Conservation (phyloP, 169 alveolate genomes). For the Perkinsus chesapeaki region DNA sequence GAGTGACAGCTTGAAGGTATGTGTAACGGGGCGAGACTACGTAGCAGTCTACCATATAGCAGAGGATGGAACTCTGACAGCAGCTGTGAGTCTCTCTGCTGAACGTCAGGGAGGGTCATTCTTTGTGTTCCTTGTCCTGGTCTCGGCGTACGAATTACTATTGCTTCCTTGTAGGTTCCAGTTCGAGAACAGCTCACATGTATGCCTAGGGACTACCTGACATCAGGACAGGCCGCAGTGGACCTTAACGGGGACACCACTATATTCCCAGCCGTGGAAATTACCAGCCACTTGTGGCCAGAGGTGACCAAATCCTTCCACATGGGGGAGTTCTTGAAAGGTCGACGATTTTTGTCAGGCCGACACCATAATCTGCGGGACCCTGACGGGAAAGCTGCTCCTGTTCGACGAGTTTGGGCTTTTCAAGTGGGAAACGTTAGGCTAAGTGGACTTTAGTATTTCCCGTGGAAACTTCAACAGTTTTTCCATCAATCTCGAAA, state of each 20-base stretch:
- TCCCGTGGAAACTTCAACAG: too few species aligned
- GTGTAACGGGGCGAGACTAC: background rate
- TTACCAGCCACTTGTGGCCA: background rate
- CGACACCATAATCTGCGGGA: background rate
- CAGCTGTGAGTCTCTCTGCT: background rate
- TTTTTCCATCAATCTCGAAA: too few species aligned
- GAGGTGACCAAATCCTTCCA: background rate
- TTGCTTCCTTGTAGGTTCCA: background rate
- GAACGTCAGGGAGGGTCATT: too few species aligned
- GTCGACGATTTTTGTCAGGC: background rate
- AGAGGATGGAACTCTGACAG: background rate
- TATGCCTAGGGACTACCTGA: background rate
- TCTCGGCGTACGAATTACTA: too few species aligned
- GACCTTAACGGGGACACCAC: background rate
- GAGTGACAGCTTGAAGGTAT: background rate
- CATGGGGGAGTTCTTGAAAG: background rate
- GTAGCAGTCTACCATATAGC: background rate
- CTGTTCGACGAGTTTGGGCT: background rate
- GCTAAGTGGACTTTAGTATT: too few species aligned
- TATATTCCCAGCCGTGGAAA: background rate
- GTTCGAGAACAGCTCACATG: background rate
- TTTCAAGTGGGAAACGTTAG: too few species aligned
- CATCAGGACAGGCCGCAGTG: background rate
- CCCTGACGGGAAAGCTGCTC: background rate
- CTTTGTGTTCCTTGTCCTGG: too few species aligned